A percentile compares a stretch with the other conserved stretches of the same genome.
These are phyloP conservation scores for Cyclaneusma minus DNA, from an alignment of 2,329 filamentous ascomycete species.

Conservation along the genomic window DNA sequence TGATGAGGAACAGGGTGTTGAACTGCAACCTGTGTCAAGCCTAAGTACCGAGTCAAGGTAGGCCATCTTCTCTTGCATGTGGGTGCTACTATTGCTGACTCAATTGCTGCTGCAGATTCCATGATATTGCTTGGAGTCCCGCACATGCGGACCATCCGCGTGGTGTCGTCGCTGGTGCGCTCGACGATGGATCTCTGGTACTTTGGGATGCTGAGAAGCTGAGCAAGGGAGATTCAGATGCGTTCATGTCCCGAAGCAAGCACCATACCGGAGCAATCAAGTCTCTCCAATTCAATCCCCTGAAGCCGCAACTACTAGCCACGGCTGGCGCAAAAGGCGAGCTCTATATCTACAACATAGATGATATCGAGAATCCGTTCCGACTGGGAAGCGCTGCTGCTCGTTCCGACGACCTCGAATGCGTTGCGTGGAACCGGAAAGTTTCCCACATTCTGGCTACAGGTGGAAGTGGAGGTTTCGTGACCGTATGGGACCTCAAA, in stretches of 20 bases:
- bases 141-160: slow-evolving; percentile 62
- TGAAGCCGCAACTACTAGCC: slow-evolving; percentile 78
- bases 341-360: slow-evolving; percentile 88
- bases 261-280: slow-evolving; percentile 92
- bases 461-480: slow-evolving; percentile 82
- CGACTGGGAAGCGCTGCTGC: slow-evolving; percentile 76
- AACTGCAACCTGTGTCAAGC: slow-evolving; percentile 73
- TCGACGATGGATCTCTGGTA: slow-evolving; percentile 87
- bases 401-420: slow-evolving; percentile 88
- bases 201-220: slow-evolving; percentile 78
- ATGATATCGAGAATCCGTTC: slow-evolving; percentile 78
- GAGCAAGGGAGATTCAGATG: slow-evolving; percentile 42
- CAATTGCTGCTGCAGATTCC: slow-evolving; percentile 48
- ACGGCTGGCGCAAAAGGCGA: slow-evolving; percentile 91
- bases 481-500: slow-evolving; percentile 97
- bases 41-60: slow-evolving; percentile 85
- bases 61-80: slow-evolving; percentile 5
- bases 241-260: slow-evolving; percentile 70
- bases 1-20: slow-evolving; percentile 56
- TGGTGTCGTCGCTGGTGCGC: slow-evolving; percentile 85
- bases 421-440: slow-evolving; percentile 96
- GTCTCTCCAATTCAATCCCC: slow-evolving; percentile 89
- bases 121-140: slow-evolving; percentile 89
- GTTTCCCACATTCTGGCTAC: slow-evolving; percentile 93
- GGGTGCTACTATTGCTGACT: slow-evolving; percentile 11